Evolutionary conservation across 1,284 basidiomycete genomes (phyloP).

Genomic region (Ganoderma lucidum): DNA sequence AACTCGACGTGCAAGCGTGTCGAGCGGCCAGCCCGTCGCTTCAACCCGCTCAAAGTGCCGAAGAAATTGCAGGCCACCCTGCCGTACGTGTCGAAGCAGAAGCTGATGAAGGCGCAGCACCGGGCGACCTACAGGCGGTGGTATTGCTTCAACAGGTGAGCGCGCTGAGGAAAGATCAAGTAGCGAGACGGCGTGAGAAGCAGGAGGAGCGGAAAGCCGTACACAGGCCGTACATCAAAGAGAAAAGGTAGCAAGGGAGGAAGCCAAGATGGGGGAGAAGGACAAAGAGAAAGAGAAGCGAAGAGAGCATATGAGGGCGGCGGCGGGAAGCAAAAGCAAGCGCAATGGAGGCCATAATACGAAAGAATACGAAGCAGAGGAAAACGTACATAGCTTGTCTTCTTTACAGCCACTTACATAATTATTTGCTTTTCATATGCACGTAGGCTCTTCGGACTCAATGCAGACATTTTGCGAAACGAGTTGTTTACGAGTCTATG

Average conservation of each 20-base stretch:
- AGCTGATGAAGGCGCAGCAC: slow-evolving; percentile 79
- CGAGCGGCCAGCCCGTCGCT: slow-evolving; percentile 83
- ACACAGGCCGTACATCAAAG: slow-evolving; percentile 55
- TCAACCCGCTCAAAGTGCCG: slow-evolving; percentile 92
- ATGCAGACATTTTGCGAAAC: too few species aligned
- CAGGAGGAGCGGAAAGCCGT: slow-evolving; percentile 70
- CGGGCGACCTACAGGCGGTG: slow-evolving; percentile 85
- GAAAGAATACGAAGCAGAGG: slow-evolving; percentile 56
- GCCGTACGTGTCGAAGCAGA: slow-evolving; percentile 94
- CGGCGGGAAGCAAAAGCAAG: slow-evolving; percentile 76
- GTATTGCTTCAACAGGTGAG: slow-evolving; percentile 96
- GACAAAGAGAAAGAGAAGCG: slow-evolving; percentile 72
- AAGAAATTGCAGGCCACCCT: slow-evolving; percentile 89
- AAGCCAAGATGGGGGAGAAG: slow-evolving; percentile 55
- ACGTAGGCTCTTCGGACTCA: too few species aligned
- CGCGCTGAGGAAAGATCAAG: slow-evolving; percentile 90
- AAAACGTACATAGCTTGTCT: slow-evolving; percentile 24
- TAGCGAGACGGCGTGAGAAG: slow-evolving; percentile 81
- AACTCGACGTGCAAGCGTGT: slow-evolving; percentile 92
- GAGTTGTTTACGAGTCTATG: too few species aligned
- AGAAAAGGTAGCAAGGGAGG: slow-evolving; percentile 75
- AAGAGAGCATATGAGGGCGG: slow-evolving; percentile 77
- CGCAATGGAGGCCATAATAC: slow-evolving; percentile 52
- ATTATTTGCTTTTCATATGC: too few species aligned
- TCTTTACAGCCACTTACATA: neutral